Base-by-base conservation (phyloP, 2,329 filamentous ascomycete species). In the Lasiodiplodia sp. region DNA sequence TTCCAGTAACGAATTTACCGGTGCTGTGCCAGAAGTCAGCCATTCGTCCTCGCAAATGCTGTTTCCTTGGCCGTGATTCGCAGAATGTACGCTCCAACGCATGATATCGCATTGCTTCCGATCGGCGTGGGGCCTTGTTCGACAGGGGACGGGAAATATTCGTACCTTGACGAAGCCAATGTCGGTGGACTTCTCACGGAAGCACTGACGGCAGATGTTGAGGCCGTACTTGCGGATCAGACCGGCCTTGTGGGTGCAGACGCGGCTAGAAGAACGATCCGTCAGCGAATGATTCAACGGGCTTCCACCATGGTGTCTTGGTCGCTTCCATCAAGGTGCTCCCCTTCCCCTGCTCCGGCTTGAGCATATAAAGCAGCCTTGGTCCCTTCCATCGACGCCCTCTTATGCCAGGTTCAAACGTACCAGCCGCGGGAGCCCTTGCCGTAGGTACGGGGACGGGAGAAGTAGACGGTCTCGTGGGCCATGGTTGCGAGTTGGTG, bases 161-260 rank as follows among this genome's bases (percentile, higher is more conserved):
- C 77, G 75, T 83, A 90, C 88, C 88, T 91, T 90, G 82, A 85
- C 82, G 85, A 91, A 91, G 76, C 88, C 88, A 80, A 91, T 90
- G 81, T 91, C 88, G 79, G 81, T 79, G 78, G 84, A 83, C 86
- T 90, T 90, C 85, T 91, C 88, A 76, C 88, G 82, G 86, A 91
- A 91, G 87, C 88, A 90, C 83, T 88, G 86, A 86, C 88, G 87
- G 87, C 88, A 90, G 84, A 90, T 89, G 80, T 97, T 93, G 79
- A 97, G 89, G 82, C 96, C 95, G 88, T 99, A 99, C 88, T 99
- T 99, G 88, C 96, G 94, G 90, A 99, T 97, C 78, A 99, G 91
- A 96, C 96, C 96, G 81, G 96, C 95, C 82, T 89, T 91, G 92
- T 99, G 95, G 82, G 94, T 93, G 93, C 90, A 92, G 82, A 92